Evolutionary conservation across 352 stramenopile genomes (phyloP), one percentile per base, ranked within the genome.

Genomic region (Globisporangium lucens): DNA sequence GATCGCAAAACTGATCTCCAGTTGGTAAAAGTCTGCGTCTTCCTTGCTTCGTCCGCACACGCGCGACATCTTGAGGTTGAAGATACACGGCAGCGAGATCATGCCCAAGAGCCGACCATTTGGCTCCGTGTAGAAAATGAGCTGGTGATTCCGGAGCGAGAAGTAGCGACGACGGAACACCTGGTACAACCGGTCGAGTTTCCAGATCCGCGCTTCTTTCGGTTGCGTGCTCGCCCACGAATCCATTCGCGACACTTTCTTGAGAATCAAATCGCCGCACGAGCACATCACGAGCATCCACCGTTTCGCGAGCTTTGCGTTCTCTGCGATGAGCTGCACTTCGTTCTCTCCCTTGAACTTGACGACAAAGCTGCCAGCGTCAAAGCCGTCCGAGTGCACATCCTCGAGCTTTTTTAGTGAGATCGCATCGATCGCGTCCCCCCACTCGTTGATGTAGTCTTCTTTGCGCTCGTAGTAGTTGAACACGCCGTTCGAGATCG

Each of bases 281-380:
- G 86, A 96, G 64, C 88, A 96, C 83, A 96, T 94, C 10, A 94
- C 85, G 22, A 96, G 77, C 88, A 96, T 96, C 88, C 88, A 96
- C 22, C 78, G 75, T 74, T 94, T 94, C 6, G 87, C 85, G 27
- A 81, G 65, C 66, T 86, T 87, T 0, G 75, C 80, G 33, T 72
- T 90, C 68, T 93, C 83, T 2, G 86, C 86, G 15, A 91, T 75
- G 24, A 96, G 71, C 63, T 85, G 80, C 20, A 94, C 81, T 30
- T 91, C 76, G 61, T 88, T 80, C 66, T 94, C 85, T 35, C 83
- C 76, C 29, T 78, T 76, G 13, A 96, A 79, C 64, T 89, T 87
- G 5, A 94, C 78, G 9, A 91, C 82, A 70, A 96, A 93, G 66
- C 82, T 90, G 24, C 82, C 83, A 46, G 82, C 71, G 65, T 90